Conservation (phyloP, 2,329 filamentous ascomycete species). For the Neopestalotiopsis rosae region DNA sequence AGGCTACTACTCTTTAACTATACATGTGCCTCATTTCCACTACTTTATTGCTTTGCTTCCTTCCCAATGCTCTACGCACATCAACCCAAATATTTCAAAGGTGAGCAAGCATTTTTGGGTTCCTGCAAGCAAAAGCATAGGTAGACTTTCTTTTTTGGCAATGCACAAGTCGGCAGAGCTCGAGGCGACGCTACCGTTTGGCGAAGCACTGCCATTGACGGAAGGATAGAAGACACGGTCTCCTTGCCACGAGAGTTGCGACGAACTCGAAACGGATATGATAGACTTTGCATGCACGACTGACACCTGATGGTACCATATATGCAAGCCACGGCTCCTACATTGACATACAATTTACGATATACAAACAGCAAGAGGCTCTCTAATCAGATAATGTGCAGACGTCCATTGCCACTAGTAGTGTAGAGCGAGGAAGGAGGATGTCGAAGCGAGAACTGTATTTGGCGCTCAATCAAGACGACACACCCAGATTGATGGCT, state of each 20-base stretch:
- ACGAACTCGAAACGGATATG: not conserved
- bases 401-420: no score
- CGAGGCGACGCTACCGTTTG: not conserved
- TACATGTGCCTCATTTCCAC: not conserved
- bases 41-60: not conserved
- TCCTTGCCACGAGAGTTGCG: not conserved
- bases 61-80: not conserved
- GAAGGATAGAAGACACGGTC: not conserved
- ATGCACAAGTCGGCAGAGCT: not conserved
- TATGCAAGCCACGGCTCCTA: not conserved
- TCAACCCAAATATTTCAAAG: not conserved
- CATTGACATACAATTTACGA: not conserved
- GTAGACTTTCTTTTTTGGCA: not conserved
- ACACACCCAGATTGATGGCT: not conserved
- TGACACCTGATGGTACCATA: not conserved
- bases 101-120: not conserved
- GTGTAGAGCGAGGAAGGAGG: not conserved
- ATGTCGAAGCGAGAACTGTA: not conserved
- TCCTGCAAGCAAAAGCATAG: not conserved
- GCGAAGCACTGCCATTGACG: not conserved
- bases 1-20: not conserved
- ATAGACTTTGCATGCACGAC: slow-evolving; percentile 1
- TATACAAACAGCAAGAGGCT: not conserved
- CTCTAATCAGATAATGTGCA: no score
- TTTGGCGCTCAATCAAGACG: not conserved